These are phyloP conservation scores for Spiraea crenata DNA, from an alignment of 331 rosid genomes.

Conservation along the genomic window DNA sequence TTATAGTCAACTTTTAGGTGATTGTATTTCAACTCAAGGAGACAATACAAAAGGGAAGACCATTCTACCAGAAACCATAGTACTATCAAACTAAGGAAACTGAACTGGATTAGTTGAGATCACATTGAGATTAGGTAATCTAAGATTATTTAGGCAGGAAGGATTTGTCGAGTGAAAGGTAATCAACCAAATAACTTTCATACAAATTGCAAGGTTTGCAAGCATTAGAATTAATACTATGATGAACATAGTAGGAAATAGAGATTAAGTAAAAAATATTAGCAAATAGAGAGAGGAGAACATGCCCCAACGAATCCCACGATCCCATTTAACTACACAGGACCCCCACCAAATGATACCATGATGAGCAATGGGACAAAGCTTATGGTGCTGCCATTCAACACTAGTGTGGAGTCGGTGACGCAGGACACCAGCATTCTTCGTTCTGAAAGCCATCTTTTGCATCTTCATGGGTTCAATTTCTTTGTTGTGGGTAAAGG, in stretches of 20 bases:
- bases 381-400: slow-evolving; percentile 29
- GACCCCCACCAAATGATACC: slow-evolving; percentile 23
- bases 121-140: no score
- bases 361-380: slow-evolving; percentile 32
- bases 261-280: no score
- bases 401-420: slow-evolving; percentile 29
- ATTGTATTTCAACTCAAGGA: background rate
- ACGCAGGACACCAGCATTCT: slow-evolving; percentile 40
- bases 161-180: no score
- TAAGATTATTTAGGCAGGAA: no score
- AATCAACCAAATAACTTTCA: no score
- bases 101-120: no score
- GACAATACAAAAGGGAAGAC: background rate
- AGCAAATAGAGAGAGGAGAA: no score
- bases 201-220: no score
- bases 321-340: slow-evolving; percentile 27
- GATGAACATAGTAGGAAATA: no score
- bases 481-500: slow-evolving; percentile 39
- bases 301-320: slow-evolving; percentile 26
- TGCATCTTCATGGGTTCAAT: slow-evolving; percentile 40
- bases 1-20: background rate
- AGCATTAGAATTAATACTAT: no score
- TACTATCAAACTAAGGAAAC: background rate
- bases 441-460: slow-evolving; percentile 36
- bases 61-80: background rate